Conservation (phyloP, 345 rosid genomes). For the Brassica napus region Da-Ae NC_063443.1:6023501-6024000, state of each 20-base stretch:
- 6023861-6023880: slow-evolving; percentile 53
- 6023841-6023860: slow-evolving; percentile 89
- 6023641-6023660: slow-evolving; percentile 75
- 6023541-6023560: slow-evolving; percentile 70
- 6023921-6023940: background rate
- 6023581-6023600: slow-evolving; percentile 91
- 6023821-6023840: slow-evolving; percentile 89
- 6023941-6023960: background rate
- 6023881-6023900: slow-evolving; percentile 5
- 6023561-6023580: slow-evolving; percentile 93
- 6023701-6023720: slow-evolving; percentile 87
- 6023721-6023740: slow-evolving; percentile 83
- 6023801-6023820: slow-evolving; percentile 75
- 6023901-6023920: background rate
- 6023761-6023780: slow-evolving; percentile 87
- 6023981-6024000: slow-evolving; percentile 88
- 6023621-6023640: slow-evolving; percentile 80
- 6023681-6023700: slow-evolving; percentile 90
- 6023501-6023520: slow-evolving; percentile 90
- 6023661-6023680: slow-evolving; percentile 83
- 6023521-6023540: slow-evolving; percentile 82
- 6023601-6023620: slow-evolving; percentile 48
- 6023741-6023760: slow-evolving; percentile 89
- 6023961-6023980: slow-evolving; percentile 60
- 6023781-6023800: slow-evolving; percentile 89